Percentiles rank a stretch among this genome's conserved stretches.
Conservation (phyloP, 1,284 basidiomycete species). For the Ceratorhiza oryzae-sativae region DNA sequence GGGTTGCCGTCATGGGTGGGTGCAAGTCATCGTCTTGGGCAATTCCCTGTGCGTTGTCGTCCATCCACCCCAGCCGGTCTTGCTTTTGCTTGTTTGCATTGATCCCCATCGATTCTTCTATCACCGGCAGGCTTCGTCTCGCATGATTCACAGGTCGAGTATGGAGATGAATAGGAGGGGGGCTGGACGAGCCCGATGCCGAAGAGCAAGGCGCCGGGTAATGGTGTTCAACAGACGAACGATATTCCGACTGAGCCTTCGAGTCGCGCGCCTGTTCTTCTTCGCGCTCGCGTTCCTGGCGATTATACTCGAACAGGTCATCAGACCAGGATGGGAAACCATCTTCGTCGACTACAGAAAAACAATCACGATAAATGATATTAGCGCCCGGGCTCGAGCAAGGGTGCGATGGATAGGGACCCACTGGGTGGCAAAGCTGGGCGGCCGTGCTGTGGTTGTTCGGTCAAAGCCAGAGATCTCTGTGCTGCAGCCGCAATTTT, state of each 20-base stretch:
- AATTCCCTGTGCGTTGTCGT: background rate
- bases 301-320: constrained; percentile 33
- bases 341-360: constrained; percentile 29
- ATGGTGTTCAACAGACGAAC: background rate
- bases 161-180: background rate
- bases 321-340: constrained; percentile 39
- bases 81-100: constrained; percentile 24
- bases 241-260: constrained; percentile 37
- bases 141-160: background rate
- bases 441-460: background rate
- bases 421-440: constrained; percentile 21
- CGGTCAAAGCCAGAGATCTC: constrained; percentile 30
- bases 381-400: background rate
- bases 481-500: constrained; percentile 40
- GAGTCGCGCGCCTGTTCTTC: constrained; percentile 1
- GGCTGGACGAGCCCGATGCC: constrained; percentile 14
- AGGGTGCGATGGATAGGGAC: background rate
- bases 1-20: constrained; percentile 29
- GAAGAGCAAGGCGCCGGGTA: constrained; percentile 18
- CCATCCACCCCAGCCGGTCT: constrained; percentile 14
- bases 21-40: constrained; percentile 6
- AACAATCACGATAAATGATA: background rate
- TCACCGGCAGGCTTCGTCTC: background rate
- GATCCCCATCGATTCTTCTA: background rate
- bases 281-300: constrained; percentile 7